Evolutionary conservation across 352 stramenopile species (phyloP), one percentile per base, ranked within the genome.

Genomic region (Globisporangium nunn): DNA sequence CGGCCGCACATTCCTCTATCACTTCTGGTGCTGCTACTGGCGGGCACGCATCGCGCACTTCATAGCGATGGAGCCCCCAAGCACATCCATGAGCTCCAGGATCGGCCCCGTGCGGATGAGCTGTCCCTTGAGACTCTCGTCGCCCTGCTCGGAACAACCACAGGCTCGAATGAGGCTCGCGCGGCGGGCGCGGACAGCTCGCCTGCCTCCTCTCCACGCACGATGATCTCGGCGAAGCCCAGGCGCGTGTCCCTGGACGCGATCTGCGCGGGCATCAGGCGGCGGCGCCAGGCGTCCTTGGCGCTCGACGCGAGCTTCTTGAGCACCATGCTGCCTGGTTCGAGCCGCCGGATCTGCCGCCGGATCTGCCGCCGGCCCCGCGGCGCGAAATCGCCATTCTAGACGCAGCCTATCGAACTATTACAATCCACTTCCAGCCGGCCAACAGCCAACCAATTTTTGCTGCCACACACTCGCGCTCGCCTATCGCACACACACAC

Each of bases 141-240:
- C 72, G 35, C 72, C 74, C 70, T 84, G 8, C 23, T 23, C 23
- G 23, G 23, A 23, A 23, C 23, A 23, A 23, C 23, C 23, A 23
- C 41, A 46, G n/a, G 14, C 12, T 7, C 15, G 47, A 23, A 23
- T 23, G 23, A 23, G 23, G 23, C 23, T 23, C 23, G 23, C 23
- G 23, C 23, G 23, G 23, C 23, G 23, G 23, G 23, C 23, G 23
- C 23, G 1, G 23, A 1, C 23, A 23, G 23, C 23, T 23, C 23
- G 23, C 23, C 23, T 23, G 23, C 23, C 17, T 18, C 2, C 28
- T 29, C n/a, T 37, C 6, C 14, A 43, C 59, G 52, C 70, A 85
- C 75, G 18, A 85, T 77, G 46, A 85, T 80, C 43, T 85, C 70
- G 5, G 72, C 67, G 59, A 82, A 82, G n/a, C 69, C 72, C 31